Conservation (phyloP, 1,284 basidiomycete species). For the Boletus sp. region DNA sequence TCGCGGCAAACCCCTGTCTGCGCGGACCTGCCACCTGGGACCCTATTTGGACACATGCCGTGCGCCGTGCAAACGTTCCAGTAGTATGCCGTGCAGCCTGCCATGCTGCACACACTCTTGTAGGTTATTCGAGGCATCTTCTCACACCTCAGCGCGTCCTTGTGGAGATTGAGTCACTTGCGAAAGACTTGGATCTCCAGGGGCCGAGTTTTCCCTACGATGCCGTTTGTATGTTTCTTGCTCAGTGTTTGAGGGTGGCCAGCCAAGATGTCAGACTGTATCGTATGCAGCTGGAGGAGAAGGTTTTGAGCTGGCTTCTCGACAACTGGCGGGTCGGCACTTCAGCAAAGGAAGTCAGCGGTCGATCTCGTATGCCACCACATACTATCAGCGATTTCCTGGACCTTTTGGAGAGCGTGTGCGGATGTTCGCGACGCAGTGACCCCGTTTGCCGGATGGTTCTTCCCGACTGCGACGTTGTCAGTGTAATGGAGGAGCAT, state of each 20-base stretch:
- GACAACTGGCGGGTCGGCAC: constrained; percentile 65
- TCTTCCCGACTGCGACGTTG: constrained; percentile 66
- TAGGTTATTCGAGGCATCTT: constrained; percentile 39
- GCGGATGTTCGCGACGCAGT: constrained; percentile 47
- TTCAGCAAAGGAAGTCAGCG: constrained; percentile 29
- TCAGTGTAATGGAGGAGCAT: constrained; percentile 57
- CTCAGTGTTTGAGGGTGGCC: constrained; percentile 60
- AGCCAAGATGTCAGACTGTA: constrained; percentile 78
- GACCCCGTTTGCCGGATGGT: constrained; percentile 44
- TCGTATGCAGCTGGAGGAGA: constrained; percentile 77
- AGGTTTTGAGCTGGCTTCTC: constrained; percentile 79
- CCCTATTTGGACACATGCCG: constrained; percentile 75
- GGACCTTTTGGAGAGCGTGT: constrained; percentile 59
- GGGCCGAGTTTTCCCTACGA: constrained; percentile 83
- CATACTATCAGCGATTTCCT: constrained; percentile 60
- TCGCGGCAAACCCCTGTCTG: constrained; percentile 1
- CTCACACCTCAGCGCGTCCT: constrained; percentile 57
- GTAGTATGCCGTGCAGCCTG: constrained; percentile 75
- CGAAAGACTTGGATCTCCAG: constrained; percentile 81
- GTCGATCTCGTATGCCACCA: constrained; percentile 44
- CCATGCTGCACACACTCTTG: constrained; percentile 62
- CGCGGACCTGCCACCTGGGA: constrained; percentile 54
- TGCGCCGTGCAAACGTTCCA: constrained; percentile 66
- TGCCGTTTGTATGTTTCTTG: constrained; percentile 79
- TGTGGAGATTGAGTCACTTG: constrained; percentile 69